Evolutionary conservation across 2,329 filamentous ascomycete species (phyloP), one percentile per base, ranked within the genome.

Genomic region (Pseudogymnoascus sp.): DNA sequence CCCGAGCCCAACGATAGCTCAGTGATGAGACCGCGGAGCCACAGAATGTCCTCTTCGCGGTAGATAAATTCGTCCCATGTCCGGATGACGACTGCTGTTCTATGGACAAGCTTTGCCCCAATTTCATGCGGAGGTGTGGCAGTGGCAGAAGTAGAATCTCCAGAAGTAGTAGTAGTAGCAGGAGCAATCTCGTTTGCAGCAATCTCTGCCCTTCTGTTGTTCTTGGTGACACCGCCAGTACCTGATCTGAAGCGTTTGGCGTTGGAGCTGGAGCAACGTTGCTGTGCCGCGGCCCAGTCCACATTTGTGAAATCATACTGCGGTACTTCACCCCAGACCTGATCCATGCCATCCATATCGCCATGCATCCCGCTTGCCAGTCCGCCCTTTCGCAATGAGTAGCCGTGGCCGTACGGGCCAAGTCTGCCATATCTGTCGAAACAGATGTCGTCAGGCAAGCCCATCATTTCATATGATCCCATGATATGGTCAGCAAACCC

Each of bases 361-460:
- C 91, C 91, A 68, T 92, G 86, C 73, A 95, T 83, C 9, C 90
- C 92, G n/a, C 89, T 86, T 4, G 93, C 92, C 26, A 88, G 85
- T 1, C 93, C 93, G 10, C 93, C 93, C 65, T 82, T 85, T 62
- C 85, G 85, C 35, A 82, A 78, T 33, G 88, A 90, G 73, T 97
- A 97, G 7, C 93, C 93, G 64, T 91, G 84, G 0, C 93, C 93
- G 68, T 99, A 99, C 0, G 93, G 89, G 0, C 90, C 92, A 31
- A 94, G 84, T 65, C 92, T 84, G 2, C 93, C 93, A 71, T 90
- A 96, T 1, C 94, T 83, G 67, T 99, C 94, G 71, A 96, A 97
- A 76, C 94, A 99, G 54, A 97, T 84, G 69, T 96, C 88, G 66
- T 95, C 84, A 15, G 88, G 84, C 36, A 97, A 77, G 0, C 86